Evolutionary conservation across 495 filamentous ascomycete species (phyloP).

Genomic region (Hyaloscypha hepaticicola): DNA sequence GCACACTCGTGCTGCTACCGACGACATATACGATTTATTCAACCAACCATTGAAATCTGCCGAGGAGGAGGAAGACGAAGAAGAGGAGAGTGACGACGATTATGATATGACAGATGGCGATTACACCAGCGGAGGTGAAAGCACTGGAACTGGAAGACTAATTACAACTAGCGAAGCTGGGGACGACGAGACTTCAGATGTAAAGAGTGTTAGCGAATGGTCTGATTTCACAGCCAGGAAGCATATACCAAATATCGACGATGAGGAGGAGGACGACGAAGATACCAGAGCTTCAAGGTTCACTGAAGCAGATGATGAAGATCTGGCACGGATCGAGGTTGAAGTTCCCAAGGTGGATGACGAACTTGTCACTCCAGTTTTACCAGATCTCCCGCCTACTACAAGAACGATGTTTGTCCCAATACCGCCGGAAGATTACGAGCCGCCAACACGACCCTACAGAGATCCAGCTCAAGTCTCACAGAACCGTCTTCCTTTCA

Average conservation of each 20-base stretch:
- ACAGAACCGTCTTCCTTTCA: conserved; percentile 89
- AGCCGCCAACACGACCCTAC: conserved; percentile 70
- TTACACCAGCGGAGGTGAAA: conserved; percentile 80
- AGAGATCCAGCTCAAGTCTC: conserved; percentile 71
- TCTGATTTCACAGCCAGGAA: conserved; percentile 78
- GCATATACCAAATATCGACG: conserved; percentile 57
- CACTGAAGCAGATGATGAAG: conserved; percentile 32
- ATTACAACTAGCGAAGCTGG: conserved; percentile 35
- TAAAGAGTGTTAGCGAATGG: conserved; percentile 74
- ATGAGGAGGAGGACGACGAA: conserved; percentile 41
- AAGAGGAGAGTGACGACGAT: conserved; percentile 60
- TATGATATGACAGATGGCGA: conserved; percentile 64
- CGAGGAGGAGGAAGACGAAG: conserved; percentile 41
- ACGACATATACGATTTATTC: conserved; percentile 96
- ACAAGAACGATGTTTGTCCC: conserved; percentile 54
- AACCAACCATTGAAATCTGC: conserved; percentile 75
- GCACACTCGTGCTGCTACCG: conserved; percentile 90
- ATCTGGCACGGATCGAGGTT: conserved; percentile 25
- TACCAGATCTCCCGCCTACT: conserved; percentile 39
- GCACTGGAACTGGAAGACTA: conserved; percentile 72
- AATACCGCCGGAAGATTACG: conserved; percentile 82
- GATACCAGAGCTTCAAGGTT: conserved; percentile 37
- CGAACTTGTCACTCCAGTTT: conserved; percentile 42
- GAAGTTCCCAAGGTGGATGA: conserved; percentile 20
- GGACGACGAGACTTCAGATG: conserved; percentile 57